phyloP scores from a whole-genome alignment of 1,284 basidiomycete genomes.

The Takashimella tepidaria region DNA sequence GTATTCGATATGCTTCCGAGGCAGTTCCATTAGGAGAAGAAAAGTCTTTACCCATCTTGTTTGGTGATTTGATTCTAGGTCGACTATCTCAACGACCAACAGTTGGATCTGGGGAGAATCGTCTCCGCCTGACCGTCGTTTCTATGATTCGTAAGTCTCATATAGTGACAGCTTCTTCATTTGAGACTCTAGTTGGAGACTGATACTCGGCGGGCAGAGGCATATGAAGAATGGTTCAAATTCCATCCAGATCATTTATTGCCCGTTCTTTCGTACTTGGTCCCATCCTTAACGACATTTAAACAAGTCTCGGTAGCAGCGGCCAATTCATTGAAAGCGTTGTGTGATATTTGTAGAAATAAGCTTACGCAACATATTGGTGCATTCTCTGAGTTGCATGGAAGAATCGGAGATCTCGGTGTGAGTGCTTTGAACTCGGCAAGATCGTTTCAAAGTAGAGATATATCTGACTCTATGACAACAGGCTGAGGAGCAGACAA shows the following conservation, averaged over 20 bases:
- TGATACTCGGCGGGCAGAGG: conserved; percentile 56
- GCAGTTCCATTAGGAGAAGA: conserved; percentile 71
- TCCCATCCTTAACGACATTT: conserved; percentile 55
- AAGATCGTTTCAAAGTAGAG: no score
- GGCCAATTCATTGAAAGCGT: conserved; percentile 70
- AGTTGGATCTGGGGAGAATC: conserved; percentile 48
- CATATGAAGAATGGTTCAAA: conserved; percentile 80
- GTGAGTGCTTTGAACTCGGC: no score
- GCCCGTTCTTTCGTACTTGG: conserved; percentile 63
- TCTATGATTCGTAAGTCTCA: conserved; percentile 57
- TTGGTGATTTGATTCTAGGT: conserved; percentile 60
- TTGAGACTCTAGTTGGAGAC: no score
- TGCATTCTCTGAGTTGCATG: conserved; percentile 76
- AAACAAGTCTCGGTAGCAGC: conserved; percentile 67
- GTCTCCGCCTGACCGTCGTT: conserved; percentile 67
- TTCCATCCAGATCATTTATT: conserved; percentile 51
- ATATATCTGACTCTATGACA: conserved; percentile 1
- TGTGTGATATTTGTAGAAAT: conserved; percentile 78
- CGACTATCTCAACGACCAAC: conserved; percentile 58
- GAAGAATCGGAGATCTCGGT: conserved; percentile 64
- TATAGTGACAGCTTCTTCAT: background rate
- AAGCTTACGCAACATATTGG: conserved; percentile 73
- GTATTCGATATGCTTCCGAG: conserved; percentile 77
- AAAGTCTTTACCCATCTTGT: conserved; percentile 60
- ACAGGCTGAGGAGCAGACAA: conserved; percentile 78